Base-by-base conservation (phyloP, 352 stramenopile species). In the Phytophthora hibernalis region DNA sequence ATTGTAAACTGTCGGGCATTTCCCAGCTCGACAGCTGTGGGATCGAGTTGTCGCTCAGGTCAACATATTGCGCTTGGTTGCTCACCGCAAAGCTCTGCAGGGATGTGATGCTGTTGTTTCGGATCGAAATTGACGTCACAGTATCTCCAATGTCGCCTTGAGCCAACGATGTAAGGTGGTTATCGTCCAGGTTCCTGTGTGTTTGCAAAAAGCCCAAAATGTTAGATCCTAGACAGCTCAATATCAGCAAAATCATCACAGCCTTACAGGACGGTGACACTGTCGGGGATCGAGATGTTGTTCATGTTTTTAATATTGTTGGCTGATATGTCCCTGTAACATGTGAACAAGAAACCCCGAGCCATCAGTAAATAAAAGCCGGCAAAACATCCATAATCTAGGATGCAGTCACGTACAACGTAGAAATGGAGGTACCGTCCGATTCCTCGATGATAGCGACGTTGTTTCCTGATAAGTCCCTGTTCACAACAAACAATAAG, bases 61-160 rank as follows among this genome's bases (percentile, higher is more conserved):
- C 73, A 21, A 81, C 51, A 44, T 65, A 59, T 33, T 69, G 22
- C 1, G 58, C 33, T n/a, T 55, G 24, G 15, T 72, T 40, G 8
- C 53, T 55, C 31, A 79, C 28, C 13, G 24, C 37, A 12, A 76
- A 76, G 24, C 21, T 75, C 24, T 75, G 61, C 9, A 82, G 58
- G 9, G 70, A 77, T 5, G 59, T 61, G 50, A 82, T 68, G 35
- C 58, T 70, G 52, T 82, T 82, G 54, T 82, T 78, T 51, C 63
- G 61, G 12, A 82, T 68, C 24, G 71, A 79, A 2, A 79, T 10
- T 12, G 70, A 72, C 37, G 67, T 79, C 30, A 74, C 61, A 1
- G 61, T 65, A 9, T 70, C 54, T 6, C 48, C 10, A 15, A 76
- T 37, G 31, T 73, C 62, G 21, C 53, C 55, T 40, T 71, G 31